Conservation (phyloP, 1,284 basidiomycete species). For the Pseudozyma sp. region DNA sequence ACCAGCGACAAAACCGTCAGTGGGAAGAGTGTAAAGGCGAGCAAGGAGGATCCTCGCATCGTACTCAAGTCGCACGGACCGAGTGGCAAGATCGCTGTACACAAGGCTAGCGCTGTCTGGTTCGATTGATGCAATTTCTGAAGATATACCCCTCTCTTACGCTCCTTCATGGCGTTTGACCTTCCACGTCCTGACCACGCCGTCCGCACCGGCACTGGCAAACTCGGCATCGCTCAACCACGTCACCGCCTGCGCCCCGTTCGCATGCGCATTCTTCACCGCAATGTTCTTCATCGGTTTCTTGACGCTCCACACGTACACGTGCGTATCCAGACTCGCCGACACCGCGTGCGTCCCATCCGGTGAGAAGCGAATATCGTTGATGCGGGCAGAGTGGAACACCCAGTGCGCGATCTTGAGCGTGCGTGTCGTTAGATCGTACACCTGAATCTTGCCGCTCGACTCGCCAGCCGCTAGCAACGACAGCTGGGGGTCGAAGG, state of each 20-base stretch:
- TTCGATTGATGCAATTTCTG: constrained; percentile 8
- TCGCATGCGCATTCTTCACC: constrained; percentile 73
- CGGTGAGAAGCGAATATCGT: constrained; percentile 81
- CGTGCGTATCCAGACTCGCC: constrained; percentile 78
- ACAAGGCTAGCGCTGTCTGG: constrained; percentile 18
- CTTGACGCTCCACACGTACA: constrained; percentile 87
- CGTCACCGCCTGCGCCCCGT: constrained; percentile 76
- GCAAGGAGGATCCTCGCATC: constrained; percentile 16
- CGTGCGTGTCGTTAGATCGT: constrained; percentile 73
- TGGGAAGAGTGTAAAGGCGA: constrained; percentile 20
- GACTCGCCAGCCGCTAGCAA: constrained; percentile 78
- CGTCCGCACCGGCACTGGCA: constrained; percentile 84
- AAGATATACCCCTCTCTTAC: constrained; percentile 6
- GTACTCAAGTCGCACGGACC: constrained; percentile 19
- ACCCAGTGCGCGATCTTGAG: constrained; percentile 75
- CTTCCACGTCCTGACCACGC: constrained; percentile 54
- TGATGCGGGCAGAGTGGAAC: constrained; percentile 85
- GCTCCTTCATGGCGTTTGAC: constrained; percentile 33
- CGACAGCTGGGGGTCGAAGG: constrained; percentile 82
- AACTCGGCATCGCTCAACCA: constrained; percentile 79
- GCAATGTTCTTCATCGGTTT: constrained; percentile 82
- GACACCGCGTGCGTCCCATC: constrained; percentile 79
- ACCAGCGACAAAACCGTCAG: constrained; percentile 6
- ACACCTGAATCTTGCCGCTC: constrained; percentile 82
- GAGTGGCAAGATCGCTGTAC: constrained; percentile 17